Evolutionary conservation across 1,284 basidiomycete species (phyloP), one percentile per base, ranked within the genome.

Genomic region (Cutaneotrichosporon curvatum): DNA sequence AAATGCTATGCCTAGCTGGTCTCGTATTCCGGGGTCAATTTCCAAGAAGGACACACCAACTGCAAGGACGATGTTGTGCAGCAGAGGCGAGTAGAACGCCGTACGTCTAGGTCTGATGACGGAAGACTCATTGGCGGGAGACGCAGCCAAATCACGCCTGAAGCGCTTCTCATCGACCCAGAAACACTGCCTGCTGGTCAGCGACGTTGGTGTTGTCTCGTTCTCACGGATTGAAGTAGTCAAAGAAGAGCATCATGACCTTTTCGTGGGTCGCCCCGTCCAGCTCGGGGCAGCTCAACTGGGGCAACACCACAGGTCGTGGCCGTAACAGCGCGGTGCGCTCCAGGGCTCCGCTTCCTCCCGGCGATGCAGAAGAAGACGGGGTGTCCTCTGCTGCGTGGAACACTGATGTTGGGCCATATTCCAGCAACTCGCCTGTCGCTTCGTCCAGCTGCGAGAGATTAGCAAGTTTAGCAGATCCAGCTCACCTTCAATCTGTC

Each of bases 1-100:
- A 32, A 63, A 59, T 3, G 47, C 46, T 12, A 42, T 30, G 0
- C 55, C 57, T 7, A 57, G 38, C 34, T 48, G 48, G 5, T 45
- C 47, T 19, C 50, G 45, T 9, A 47, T 19, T 3, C 19, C 20
- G 16, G 33, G 22, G 11, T 48, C 48, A 14, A 50, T 37, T 4
- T 52, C 43, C 25, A 56, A 46, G 28, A 51, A 51, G 5, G 43
- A 30, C 20, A 55, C 47, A 22, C 52, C 51, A 25, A 54, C 31
- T 0, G 78, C 76, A 9, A 91, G 75, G 22, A 94, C 79, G 0
- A 87, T 83, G 10, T 80, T 77, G 62, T 95, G 90, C 40, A 94
- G 76, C 2, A 81, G 48, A 4, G 58, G 58, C 28, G 43, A 47
- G 52, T 60, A 60, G 45, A 56, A 45, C 3, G 53, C 43, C 2